Conservation (phyloP, 208 protist genomes). For the Tritrichomonas foetus region DNA sequence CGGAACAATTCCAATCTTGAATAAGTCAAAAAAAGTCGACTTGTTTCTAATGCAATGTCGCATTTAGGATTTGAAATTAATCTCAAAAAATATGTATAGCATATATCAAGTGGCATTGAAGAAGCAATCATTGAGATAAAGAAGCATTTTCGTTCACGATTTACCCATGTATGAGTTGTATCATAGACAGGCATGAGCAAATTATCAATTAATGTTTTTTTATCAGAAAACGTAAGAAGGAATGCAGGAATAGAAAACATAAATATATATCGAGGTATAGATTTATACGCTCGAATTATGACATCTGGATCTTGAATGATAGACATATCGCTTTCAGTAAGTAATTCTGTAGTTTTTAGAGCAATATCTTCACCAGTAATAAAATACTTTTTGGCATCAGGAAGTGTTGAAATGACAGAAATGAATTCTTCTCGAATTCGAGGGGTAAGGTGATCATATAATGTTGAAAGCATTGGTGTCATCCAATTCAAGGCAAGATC, state of each 20-base stretch:
- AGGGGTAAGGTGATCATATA: too few species aligned
- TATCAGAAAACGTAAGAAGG: neutral
- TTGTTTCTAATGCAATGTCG: neutral
- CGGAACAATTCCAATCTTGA: neutral
- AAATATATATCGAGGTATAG: too few species aligned
- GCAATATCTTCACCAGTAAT: neutral
- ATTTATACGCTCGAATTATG: neutral
- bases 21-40: neutral
- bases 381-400: too few species aligned
- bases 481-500: too few species aligned
- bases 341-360: neutral
- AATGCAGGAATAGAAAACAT: neutral
- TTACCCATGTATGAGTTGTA: too few species aligned
- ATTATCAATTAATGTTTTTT: neutral
- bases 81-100: neutral
- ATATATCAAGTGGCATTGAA: neutral
- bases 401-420: too few species aligned
- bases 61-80: neutral
- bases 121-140: neutral
- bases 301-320: neutral
- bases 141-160: too few species aligned
- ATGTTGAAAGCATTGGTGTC: too few species aligned
- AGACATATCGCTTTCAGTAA: neutral
- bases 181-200: neutral
- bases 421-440: too few species aligned